Evolutionary conservation across 768 basidiomycete genomes (phyloP).

Genomic region (Ramaria sp.): DNA sequence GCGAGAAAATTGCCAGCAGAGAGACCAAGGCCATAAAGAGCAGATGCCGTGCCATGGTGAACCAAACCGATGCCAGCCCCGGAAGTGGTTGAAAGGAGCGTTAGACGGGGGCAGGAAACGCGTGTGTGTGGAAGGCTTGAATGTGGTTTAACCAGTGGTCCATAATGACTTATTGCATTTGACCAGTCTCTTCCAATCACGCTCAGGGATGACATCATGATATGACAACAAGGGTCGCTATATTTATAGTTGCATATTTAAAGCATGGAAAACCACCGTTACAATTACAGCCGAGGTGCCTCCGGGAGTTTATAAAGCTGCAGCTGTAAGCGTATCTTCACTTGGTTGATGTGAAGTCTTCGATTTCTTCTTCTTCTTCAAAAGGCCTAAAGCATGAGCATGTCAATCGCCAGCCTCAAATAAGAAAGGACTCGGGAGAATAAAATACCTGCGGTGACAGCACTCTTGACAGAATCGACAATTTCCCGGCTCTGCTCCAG

Average conservation of each 20-base stretch:
- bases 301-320: neutral
- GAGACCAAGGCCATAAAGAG: neutral
- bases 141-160: no score
- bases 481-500: constrained; percentile 86
- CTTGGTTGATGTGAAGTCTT: constrained; percentile 29
- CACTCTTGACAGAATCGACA: constrained; percentile 83
- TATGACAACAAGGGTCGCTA: no score
- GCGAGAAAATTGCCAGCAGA: neutral
- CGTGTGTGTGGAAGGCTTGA: no score
- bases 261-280: neutral
- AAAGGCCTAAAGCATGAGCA: constrained; percentile 34
- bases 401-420: constrained; percentile 13
- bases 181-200: no score
- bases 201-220: no score
- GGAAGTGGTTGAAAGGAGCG: no score
- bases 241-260: no score
- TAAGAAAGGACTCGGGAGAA: neutral
- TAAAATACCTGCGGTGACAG: constrained; percentile 69
- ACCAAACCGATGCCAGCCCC: neutral
- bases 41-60: neutral
- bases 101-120: no score
- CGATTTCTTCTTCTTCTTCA: constrained; percentile 70
- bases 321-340: neutral
- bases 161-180: no score
- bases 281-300: neutral